phyloP scores from a whole-genome alignment of 2,329 filamentous ascomycete species.

The Bertia moriformis region DNA sequence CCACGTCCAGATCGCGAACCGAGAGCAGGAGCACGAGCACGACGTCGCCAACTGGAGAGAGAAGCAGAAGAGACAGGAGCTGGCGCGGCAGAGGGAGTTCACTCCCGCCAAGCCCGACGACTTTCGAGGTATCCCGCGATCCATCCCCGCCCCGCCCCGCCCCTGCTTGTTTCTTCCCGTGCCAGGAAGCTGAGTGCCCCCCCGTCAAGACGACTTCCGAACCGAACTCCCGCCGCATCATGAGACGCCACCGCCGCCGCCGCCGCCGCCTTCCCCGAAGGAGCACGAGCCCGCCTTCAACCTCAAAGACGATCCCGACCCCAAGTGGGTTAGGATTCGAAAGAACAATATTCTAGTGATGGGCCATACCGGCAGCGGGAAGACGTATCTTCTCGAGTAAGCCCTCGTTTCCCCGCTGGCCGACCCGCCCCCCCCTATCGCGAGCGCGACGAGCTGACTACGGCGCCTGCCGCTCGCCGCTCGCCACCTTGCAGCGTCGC shows the following conservation, averaged over 20 bases:
- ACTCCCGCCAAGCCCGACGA: conserved; percentile 47
- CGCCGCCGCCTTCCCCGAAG: too few species aligned
- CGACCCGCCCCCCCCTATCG: too few species aligned
- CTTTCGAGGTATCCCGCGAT: background rate
- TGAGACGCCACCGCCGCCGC: too few species aligned
- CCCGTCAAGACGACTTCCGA: too few species aligned
- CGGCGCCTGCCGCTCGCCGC: too few species aligned
- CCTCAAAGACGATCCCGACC: background rate
- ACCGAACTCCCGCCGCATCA: too few species aligned
- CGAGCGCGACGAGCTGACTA: too few species aligned
- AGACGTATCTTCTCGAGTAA: conserved; percentile 77
- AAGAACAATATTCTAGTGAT: conserved; percentile 89
- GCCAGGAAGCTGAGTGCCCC: too few species aligned
- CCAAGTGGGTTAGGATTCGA: conserved; percentile 54
- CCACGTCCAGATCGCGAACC: conserved; percentile 78
- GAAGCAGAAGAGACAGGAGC: conserved; percentile 53
- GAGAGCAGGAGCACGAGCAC: conserved; percentile 66
- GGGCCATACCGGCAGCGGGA: conserved; percentile 86
- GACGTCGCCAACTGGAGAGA: conserved; percentile 35
- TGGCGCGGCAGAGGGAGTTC: too few species aligned
- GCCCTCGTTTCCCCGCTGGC: background rate
- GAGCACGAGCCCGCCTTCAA: too few species aligned
- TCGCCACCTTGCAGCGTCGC: conserved; percentile 66
- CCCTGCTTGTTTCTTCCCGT: too few species aligned
- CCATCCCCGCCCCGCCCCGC: too few species aligned